Conservation (phyloP, 2,329 filamentous ascomycete species). For the Arachnomyces sp. region DNA sequence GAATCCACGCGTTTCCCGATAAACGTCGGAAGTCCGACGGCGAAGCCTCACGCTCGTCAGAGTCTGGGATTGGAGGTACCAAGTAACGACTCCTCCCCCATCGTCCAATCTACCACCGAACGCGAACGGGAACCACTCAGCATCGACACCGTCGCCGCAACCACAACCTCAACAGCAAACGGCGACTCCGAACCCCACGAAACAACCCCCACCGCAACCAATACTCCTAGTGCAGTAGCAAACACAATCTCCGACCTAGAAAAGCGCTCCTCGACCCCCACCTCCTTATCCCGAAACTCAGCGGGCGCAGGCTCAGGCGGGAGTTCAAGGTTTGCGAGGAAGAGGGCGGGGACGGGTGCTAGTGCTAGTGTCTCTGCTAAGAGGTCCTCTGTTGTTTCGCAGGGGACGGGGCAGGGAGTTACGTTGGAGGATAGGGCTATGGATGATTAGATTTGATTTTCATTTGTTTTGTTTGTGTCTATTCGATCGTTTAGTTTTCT, state of each 20-base stretch:
- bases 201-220: slow-evolving; percentile 17
- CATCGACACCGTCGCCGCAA: slow-evolving; percentile 17
- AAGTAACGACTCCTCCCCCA: slow-evolving; percentile 44
- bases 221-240: slow-evolving; percentile 22
- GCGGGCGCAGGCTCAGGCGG: slow-evolving; percentile 15
- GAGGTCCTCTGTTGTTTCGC: slow-evolving; percentile 22
- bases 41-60: slow-evolving; percentile 48
- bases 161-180: slow-evolving; percentile 21
- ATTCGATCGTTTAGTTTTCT: slow-evolving; percentile 19
- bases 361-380: slow-evolving; percentile 30
- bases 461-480: slow-evolving; percentile 5
- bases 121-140: slow-evolving; percentile 2
- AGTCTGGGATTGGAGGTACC: slow-evolving; percentile 70
- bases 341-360: slow-evolving; percentile 19
- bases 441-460: slow-evolving; percentile 50
- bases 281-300: slow-evolving; percentile 16
- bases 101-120: slow-evolving; percentile 26
- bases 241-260: slow-evolving; percentile 21
- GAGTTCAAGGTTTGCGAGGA: slow-evolving; percentile 7
- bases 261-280: slow-evolving; percentile 26
- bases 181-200: too few species aligned
- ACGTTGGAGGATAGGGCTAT: slow-evolving; percentile 69
- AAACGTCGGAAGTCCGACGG: slow-evolving; percentile 56
- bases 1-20: slow-evolving; percentile 82
- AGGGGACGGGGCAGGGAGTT: slow-evolving; percentile 43